Percentiles rank a stretch among this genome's conserved stretches.
These are phyloP conservation scores for Ceratobasidium sp. DNA, from an alignment of 1,284 basidiomycete species.

Conservation along the genomic window DNA sequence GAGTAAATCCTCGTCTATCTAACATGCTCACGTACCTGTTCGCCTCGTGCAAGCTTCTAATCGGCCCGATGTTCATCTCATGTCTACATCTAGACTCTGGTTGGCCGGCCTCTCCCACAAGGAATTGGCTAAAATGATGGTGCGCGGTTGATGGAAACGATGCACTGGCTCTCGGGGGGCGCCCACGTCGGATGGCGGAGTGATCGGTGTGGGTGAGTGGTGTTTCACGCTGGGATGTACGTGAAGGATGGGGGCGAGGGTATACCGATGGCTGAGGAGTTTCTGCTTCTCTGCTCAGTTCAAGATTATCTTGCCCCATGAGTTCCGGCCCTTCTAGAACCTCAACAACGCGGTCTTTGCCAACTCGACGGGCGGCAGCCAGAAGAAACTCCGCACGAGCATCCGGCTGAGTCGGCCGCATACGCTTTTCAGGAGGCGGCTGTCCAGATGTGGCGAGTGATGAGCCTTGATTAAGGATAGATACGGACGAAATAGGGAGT, in stretches of 20 bases:
- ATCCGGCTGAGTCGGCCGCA: slow-evolving; percentile 39
- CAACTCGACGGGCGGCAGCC: slow-evolving; percentile 39
- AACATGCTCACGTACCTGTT: slow-evolving; percentile 11
- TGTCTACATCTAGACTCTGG: neutral
- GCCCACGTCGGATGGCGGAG: slow-evolving; percentile 22
- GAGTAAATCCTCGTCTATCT: neutral
- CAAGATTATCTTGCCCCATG: neutral
- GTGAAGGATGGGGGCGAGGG: neutral
- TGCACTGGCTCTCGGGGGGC: slow-evolving; percentile 27
- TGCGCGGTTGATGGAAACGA: slow-evolving; percentile 29
- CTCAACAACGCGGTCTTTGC: slow-evolving; percentile 36
- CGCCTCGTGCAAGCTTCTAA: slow-evolving; percentile 5
- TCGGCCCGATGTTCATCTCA: neutral
- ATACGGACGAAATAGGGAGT: slow-evolving; percentile 26
- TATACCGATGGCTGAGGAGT: neutral
- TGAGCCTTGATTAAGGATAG: slow-evolving; percentile 27
- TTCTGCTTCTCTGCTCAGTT: neutral
- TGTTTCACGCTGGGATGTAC: slow-evolving; percentile 7
- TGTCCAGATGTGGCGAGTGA: neutral
- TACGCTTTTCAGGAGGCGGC: slow-evolving; percentile 37
- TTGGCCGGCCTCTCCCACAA: slow-evolving; percentile 15
- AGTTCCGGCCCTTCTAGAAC: slow-evolving; percentile 25
- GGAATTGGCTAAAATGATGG: slow-evolving; percentile 39
- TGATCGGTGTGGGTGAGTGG: slow-evolving; percentile 12
- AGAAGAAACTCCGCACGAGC: slow-evolving; percentile 42